phyloP scores from a whole-genome alignment of 1,284 basidiomycete species.

The Ustanciosporium gigantosporum region DNA sequence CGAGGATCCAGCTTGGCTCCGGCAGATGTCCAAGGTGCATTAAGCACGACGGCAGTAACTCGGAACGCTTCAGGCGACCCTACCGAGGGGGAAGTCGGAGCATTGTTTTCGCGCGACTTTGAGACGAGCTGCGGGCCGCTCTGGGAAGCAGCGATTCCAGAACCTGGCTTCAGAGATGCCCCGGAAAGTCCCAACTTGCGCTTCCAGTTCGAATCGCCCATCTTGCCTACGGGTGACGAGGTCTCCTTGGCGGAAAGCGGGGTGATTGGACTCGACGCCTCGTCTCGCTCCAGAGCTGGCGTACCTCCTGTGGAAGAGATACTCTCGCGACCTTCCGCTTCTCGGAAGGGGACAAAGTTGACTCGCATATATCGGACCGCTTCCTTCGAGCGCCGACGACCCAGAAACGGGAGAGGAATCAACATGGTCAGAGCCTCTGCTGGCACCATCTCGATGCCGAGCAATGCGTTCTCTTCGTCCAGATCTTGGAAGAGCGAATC shows the following conservation, averaged over 20 bases:
- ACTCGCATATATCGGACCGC: slow-evolving; percentile 37
- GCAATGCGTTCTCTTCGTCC: slow-evolving; percentile 23
- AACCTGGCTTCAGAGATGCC: no score
- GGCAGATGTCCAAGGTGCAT: slow-evolving; percentile 18
- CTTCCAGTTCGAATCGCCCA: slow-evolving; percentile 20
- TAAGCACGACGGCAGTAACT: slow-evolving; percentile 33
- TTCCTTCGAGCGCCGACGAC: slow-evolving; percentile 7
- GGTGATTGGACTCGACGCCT: background rate
- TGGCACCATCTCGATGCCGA: slow-evolving; percentile 40
- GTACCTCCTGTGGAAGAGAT: background rate
- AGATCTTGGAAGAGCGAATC: slow-evolving; percentile 9
- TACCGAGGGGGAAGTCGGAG: background rate
- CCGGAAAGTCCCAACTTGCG: slow-evolving; percentile 25
- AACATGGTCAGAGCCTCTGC: slow-evolving; percentile 46
- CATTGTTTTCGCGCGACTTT: background rate
- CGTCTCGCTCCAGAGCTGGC: background rate
- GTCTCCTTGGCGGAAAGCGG: background rate
- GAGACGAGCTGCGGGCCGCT: background rate
- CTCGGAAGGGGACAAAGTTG: slow-evolving; percentile 38
- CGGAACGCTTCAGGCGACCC: slow-evolving; percentile 19
- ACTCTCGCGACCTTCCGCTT: background rate
- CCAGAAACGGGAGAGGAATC: slow-evolving; percentile 43
- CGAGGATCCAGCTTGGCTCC: slow-evolving; percentile 8
- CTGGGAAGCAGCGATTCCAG: slow-evolving; percentile 1
- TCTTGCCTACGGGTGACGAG: background rate